Evolutionary conservation across 2,329 filamentous ascomycete genomes (phyloP).

Genomic region (Biscogniauxia marginata): DNA sequence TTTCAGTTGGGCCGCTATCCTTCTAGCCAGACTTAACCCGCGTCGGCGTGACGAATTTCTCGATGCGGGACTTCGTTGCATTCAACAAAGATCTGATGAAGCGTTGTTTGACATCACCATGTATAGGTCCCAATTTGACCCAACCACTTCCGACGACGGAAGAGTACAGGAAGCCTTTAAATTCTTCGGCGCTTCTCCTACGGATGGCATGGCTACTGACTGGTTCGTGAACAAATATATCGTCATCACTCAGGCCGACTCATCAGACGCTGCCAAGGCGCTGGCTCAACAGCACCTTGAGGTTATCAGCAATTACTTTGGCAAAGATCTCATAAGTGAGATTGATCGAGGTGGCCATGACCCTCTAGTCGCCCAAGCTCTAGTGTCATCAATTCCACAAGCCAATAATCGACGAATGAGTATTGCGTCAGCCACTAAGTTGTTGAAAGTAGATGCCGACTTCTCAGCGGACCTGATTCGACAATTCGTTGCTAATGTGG

Average conservation of each 20-base stretch:
- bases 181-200: slow-evolving; percentile 21
- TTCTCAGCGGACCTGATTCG: slow-evolving; percentile 29
- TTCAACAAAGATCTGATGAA: slow-evolving; percentile 23
- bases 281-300: slow-evolving; percentile 25
- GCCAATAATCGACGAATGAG: slow-evolving; percentile 22
- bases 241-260: slow-evolving; percentile 9
- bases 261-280: slow-evolving; percentile 9
- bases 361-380: slow-evolving; percentile 2
- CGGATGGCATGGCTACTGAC: slow-evolving; percentile 8
- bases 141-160: slow-evolving; percentile 7
- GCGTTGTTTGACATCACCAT: slow-evolving; percentile 26
- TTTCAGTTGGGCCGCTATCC: slow-evolving; percentile 30
- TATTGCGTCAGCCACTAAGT: slow-evolving; percentile 20
- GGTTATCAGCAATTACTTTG: slow-evolving; percentile 22
- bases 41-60: slow-evolving; percentile 24
- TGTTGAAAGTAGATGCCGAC: slow-evolving; percentile 25
- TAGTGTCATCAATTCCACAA: not conserved
- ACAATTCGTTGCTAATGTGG: slow-evolving; percentile 24
- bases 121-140: slow-evolving; percentile 29
- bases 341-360: slow-evolving; percentile 5
- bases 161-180: slow-evolving; percentile 23
- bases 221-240: slow-evolving; percentile 24
- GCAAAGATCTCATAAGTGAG: slow-evolving; percentile 21
- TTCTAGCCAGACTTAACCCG: slow-evolving; percentile 25
- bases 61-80: slow-evolving; percentile 27